Evolutionary conservation across 2,329 filamentous ascomycete genomes (phyloP).

Genomic region (Tolypocladium guangdongense): DNA sequence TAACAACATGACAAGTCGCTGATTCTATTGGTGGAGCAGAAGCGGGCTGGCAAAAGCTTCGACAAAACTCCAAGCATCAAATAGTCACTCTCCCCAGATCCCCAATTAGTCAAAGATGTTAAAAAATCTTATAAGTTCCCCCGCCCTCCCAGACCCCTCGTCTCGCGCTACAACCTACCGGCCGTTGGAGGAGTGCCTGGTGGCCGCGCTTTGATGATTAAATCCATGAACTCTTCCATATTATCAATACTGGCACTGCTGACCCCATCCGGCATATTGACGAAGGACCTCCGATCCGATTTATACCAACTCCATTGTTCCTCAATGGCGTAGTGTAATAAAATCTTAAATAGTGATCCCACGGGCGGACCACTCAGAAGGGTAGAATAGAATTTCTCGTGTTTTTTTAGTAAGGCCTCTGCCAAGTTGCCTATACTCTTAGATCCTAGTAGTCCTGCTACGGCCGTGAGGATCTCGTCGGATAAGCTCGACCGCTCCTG

Average conservation of each 20-base stretch:
- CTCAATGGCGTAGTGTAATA: background rate
- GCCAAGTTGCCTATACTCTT: background rate
- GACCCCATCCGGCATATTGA: background rate
- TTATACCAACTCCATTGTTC: background rate
- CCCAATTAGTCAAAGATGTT: no score
- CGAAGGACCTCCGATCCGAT: background rate
- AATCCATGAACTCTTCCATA: background rate
- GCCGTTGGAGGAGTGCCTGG: background rate
- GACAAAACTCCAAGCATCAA: no score
- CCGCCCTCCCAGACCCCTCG: no score
- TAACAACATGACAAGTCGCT: no score
- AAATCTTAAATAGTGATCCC: background rate
- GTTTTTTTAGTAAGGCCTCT: background rate
- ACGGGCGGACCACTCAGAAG: background rate
- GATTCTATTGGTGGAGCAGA: no score
- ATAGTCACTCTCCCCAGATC: no score
- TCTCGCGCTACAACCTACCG: background rate
- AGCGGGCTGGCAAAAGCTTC: no score
- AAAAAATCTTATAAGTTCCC: no score
- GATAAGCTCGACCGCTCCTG: background rate
- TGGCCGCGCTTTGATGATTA: background rate
- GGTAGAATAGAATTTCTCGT: background rate
- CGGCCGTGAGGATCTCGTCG: background rate
- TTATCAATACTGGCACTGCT: background rate
- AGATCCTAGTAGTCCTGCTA: background rate